Conservation (phyloP, 225 moss, liverwort and hornwort species). For the Physcomitrellopsis africana region DNA sequence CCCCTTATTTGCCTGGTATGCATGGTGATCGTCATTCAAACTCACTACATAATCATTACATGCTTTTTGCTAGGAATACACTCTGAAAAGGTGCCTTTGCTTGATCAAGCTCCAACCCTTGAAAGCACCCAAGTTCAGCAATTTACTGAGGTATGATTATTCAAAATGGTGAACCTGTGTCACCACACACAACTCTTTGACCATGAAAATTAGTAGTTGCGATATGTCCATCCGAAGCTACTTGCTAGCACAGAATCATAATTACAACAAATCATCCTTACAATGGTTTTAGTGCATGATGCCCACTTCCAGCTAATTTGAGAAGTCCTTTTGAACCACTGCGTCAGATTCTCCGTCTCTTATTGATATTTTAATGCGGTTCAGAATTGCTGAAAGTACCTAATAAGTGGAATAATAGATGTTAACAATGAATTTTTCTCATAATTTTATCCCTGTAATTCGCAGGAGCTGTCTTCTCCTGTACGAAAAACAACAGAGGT, state of each 20-base stretch:
- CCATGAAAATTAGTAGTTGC: not conserved
- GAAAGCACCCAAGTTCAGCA: not conserved
- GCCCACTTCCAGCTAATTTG: not conserved
- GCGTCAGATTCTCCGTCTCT: not conserved
- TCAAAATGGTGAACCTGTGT: not conserved
- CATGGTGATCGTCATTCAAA: not conserved
- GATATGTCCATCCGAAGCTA: not conserved
- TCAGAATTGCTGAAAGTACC: not conserved
- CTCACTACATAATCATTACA: not conserved
- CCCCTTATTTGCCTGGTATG: not conserved
- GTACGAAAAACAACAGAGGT: not conserved
- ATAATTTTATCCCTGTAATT: not conserved
- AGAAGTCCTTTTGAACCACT: not conserved
- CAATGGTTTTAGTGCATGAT: not conserved
- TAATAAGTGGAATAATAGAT: not conserved
- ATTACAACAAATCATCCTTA: not conserved
- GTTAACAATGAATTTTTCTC: not conserved
- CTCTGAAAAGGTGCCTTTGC: constrained; percentile 2
- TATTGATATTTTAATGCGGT: not conserved
- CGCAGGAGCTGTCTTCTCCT: constrained; percentile 15
- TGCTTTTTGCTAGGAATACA: not conserved
- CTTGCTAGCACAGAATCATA: not conserved
- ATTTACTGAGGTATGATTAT: constrained; percentile 8
- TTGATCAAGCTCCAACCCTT: not conserved
- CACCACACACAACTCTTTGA: not conserved